phyloP scores from a whole-genome alignment of 164 flowering plant species.

The Brasenia schreberi region DNA sequence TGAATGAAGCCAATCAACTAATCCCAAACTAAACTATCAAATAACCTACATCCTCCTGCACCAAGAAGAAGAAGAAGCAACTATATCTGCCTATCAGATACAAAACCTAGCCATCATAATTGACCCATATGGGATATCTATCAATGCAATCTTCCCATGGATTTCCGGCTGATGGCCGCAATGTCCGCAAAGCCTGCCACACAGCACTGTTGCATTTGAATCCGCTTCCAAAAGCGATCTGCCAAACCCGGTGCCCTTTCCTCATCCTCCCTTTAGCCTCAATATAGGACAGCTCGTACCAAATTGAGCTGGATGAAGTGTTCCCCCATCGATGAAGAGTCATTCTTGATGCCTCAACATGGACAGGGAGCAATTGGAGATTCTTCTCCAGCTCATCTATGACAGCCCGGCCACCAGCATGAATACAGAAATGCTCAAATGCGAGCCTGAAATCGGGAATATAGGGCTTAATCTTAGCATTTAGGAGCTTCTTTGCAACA shows the following conservation, averaged over 20 bases:
- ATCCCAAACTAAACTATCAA: not conserved
- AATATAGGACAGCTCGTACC: constrained; percentile 72
- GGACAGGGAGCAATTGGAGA: constrained; percentile 36
- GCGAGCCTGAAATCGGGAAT: constrained; percentile 84
- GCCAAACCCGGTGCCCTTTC: constrained; percentile 64
- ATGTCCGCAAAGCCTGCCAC: constrained; percentile 56
- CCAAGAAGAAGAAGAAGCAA: not conserved
- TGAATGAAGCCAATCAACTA: not conserved
- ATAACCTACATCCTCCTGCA: not conserved
- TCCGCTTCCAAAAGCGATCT: constrained; percentile 75
- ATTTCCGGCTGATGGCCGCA: constrained; percentile 39
- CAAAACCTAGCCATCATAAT: not conserved
- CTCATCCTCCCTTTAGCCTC: constrained; percentile 77
- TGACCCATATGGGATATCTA: constrained; percentile 39
- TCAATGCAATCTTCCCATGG: constrained; percentile 78
- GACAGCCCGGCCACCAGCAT: constrained; percentile 83
- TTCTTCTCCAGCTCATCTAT: constrained; percentile 88
- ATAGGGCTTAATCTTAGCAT: constrained; percentile 56
- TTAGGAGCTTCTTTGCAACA: constrained; percentile 38
- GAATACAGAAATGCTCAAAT: constrained; percentile 76
- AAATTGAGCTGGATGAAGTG: constrained; percentile 72
- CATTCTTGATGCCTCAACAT: constrained; percentile 79
- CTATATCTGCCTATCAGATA: not conserved
- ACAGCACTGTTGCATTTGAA: constrained; percentile 85
- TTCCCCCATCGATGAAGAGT: constrained; percentile 70